Percentiles rank a stretch among this genome's conserved stretches.
Conservation (phyloP, 1,284 basidiomycete species). For the Garcileccinum viscosum region DNA sequence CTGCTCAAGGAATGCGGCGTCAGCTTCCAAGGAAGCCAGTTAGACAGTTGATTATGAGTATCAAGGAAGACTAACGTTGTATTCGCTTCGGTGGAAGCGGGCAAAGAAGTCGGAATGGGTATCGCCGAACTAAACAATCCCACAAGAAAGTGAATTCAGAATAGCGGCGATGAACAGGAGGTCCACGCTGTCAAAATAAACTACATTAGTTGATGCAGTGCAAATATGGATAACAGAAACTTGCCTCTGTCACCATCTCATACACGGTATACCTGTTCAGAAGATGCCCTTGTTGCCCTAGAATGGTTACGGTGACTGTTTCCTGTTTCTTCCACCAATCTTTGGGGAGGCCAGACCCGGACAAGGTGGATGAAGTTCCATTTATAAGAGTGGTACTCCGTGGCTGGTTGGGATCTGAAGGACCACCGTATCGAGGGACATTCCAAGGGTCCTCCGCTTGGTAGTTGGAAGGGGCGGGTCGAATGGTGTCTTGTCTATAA, state of each 20-base stretch:
- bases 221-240: constrained; percentile 35
- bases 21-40: constrained; percentile 54
- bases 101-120: constrained; percentile 93
- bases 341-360: constrained; percentile 72
- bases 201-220: constrained; percentile 14
- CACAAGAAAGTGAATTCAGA: constrained; percentile 91
- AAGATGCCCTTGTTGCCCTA: constrained; percentile 89
- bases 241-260: constrained; percentile 79
- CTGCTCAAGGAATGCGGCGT: constrained; percentile 88
- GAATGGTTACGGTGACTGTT: constrained; percentile 68
- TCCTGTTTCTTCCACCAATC: constrained; percentile 89
- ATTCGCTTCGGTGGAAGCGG: constrained; percentile 89
- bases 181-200: constrained; percentile 53
- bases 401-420: constrained; percentile 31
- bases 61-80: constrained; percentile 65
- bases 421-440: constrained; percentile 35
- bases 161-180: constrained; percentile 77
- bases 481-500: constrained; percentile 47
- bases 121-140: constrained; percentile 78
- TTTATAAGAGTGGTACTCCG: constrained; percentile 46
- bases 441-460: constrained; percentile 79
- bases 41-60: constrained; percentile 1
- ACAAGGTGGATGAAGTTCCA: constrained; percentile 61
- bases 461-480: constrained; percentile 53
- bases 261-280: constrained; percentile 85